phyloP scores from a whole-genome alignment of 1,284 basidiomycete genomes.

The Vanrija sp. region DNA sequence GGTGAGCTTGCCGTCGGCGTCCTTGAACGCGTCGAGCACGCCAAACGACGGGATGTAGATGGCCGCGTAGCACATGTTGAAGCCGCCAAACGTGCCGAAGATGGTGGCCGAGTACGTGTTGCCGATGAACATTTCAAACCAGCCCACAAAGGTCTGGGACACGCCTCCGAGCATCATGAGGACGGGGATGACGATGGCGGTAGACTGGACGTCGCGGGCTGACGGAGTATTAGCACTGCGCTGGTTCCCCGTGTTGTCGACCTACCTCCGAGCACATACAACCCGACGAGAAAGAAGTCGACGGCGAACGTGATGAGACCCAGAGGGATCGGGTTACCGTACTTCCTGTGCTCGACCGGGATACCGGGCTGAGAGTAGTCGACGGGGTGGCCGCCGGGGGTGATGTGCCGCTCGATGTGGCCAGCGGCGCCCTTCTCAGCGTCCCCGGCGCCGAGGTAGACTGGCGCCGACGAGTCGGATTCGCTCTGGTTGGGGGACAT shows the following conservation, averaged over 20 bases:
- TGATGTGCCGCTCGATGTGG: slow-evolving; percentile 14
- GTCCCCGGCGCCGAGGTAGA: slow-evolving; percentile 15
- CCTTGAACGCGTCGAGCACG: slow-evolving; percentile 7
- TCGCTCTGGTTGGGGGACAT: background rate
- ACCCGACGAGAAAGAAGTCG: slow-evolving; percentile 14
- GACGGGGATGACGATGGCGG: slow-evolving; percentile 7
- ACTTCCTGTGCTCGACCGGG: slow-evolving; percentile 22
- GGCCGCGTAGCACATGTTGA: slow-evolving; percentile 11
- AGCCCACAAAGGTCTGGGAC: slow-evolving; percentile 17
- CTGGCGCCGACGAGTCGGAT: background rate
- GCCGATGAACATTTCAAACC: slow-evolving; percentile 24
- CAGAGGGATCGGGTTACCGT: slow-evolving; percentile 20
- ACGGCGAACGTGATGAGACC: slow-evolving; percentile 12
- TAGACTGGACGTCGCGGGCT: slow-evolving; percentile 10
- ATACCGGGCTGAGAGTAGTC: slow-evolving; percentile 22
- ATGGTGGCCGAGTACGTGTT: slow-evolving; percentile 21
- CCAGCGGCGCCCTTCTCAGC: slow-evolving; percentile 14
- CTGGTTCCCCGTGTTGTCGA: slow-evolving; percentile 8
- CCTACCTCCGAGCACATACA: slow-evolving; percentile 14
- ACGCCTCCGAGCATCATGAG: slow-evolving; percentile 16
- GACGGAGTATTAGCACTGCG: slow-evolving; percentile 18
- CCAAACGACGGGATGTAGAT: slow-evolving; percentile 12
- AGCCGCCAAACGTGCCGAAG: slow-evolving; percentile 17
- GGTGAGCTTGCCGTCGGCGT: slow-evolving; percentile 15
- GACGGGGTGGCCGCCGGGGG: slow-evolving; percentile 23